phyloP scores from a whole-genome alignment of 2,329 filamentous ascomycete species.

The Akanthomyces muscarius region DNA sequence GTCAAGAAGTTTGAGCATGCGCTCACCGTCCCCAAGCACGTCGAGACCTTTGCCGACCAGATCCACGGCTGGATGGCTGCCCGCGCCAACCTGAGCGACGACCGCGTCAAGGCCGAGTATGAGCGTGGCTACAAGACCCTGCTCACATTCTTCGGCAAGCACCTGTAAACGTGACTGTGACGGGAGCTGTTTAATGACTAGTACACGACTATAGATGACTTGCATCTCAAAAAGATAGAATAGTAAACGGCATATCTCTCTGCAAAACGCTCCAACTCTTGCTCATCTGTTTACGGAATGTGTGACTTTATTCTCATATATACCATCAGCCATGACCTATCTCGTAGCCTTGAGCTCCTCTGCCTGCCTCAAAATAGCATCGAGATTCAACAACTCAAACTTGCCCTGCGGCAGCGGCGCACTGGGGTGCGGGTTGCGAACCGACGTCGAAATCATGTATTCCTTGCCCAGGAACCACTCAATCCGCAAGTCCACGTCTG shows the following conservation, averaged over 20 bases:
- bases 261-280: neutral
- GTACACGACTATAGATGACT: neutral
- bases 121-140: conserved; percentile 58
- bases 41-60: conserved; percentile 64
- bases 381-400: conserved; percentile 41
- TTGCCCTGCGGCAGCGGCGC: conserved; percentile 39
- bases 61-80: conserved; percentile 74
- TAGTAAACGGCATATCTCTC: neutral
- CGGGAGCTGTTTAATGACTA: neutral
- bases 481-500: conserved; percentile 33
- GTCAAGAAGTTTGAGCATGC: conserved; percentile 54
- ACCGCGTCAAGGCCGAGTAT: conserved; percentile 58
- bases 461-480: conserved; percentile 42
- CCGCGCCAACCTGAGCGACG: conserved; percentile 54
- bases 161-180: conserved; percentile 32
- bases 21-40: conserved; percentile 52
- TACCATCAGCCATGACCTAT: neutral
- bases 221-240: neutral
- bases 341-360: conserved; percentile 27
- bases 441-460: conserved; percentile 52
- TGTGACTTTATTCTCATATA: neutral
- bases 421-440: conserved; percentile 39
- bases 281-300: no score
- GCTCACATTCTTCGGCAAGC: conserved; percentile 53
- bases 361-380: conserved; percentile 43